These are phyloP conservation scores for Aegle marmelos DNA, from an alignment of 345 rosid genomes.

Conservation along the genomic window DNA sequence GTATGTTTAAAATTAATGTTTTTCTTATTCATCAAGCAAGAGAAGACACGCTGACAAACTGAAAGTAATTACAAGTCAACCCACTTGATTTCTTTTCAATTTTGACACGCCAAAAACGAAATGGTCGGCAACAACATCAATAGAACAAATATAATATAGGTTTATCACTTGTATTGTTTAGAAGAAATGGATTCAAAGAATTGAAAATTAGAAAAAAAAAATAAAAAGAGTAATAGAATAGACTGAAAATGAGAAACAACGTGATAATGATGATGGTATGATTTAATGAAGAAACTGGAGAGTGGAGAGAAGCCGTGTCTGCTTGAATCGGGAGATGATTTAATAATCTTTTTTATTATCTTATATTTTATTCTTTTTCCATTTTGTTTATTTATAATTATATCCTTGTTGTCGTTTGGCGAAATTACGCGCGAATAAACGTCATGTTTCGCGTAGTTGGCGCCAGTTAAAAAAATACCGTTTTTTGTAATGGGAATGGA, in stretches of 20 bases:
- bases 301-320: not conserved
- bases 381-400: not conserved
- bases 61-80: constrained; percentile 6
- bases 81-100: not conserved
- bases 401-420: not conserved
- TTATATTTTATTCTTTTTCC: not conserved
- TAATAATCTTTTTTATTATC: not conserved
- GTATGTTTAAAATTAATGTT: not conserved
- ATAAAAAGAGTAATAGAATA: not conserved
- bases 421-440: constrained; percentile 20
- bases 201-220: not conserved
- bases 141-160: not conserved
- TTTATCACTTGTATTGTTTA: not conserved
- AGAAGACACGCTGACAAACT: constrained; percentile 17
- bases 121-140: not conserved
- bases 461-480: constrained; percentile 2
- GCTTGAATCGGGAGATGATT: not conserved
- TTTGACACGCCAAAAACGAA: not conserved
- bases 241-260: too few species aligned
- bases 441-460: constrained; percentile 8
- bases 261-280: not conserved
- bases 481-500: not conserved
- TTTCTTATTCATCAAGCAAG: constrained; percentile 7
- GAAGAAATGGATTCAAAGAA: not conserved
- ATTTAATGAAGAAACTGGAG: not conserved